These are phyloP conservation scores for Pleurotus sapidus DNA, from an alignment of 768 basidiomycete species.

Conservation along the genomic window DNA sequence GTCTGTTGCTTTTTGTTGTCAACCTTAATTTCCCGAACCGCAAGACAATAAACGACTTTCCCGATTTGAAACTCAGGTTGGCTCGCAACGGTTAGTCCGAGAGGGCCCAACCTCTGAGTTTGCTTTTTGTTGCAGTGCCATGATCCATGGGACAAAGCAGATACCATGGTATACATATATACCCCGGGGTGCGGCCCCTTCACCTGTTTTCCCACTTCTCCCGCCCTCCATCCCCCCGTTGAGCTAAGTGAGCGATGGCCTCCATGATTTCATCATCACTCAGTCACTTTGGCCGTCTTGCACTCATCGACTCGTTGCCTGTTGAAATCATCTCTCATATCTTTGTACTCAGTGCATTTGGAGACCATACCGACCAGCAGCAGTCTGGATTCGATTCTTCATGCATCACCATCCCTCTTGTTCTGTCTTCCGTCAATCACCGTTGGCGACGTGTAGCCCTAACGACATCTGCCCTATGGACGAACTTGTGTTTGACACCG, in stretches of 20 bases:
- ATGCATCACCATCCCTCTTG: constrained; percentile 41
- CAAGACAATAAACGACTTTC: constrained; percentile 8
- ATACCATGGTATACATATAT: constrained; percentile 2
- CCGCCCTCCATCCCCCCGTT: constrained; percentile 24
- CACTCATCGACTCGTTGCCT: constrained; percentile 44
- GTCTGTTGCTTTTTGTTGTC: constrained; percentile 7
- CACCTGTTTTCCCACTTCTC: constrained; percentile 32
- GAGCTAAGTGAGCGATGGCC: not conserved
- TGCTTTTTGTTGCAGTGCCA: constrained; percentile 4
- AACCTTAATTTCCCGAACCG: constrained; percentile 7
- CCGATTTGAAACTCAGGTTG: constrained; percentile 8
- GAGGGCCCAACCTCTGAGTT: not conserved
- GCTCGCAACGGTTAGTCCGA: constrained; percentile 8
- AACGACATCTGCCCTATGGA: constrained; percentile 51
- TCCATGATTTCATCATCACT: not conserved
- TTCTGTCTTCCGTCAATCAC: constrained; percentile 44
- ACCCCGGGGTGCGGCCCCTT: constrained; percentile 14
- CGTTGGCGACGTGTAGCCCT: constrained; percentile 53
- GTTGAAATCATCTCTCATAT: constrained; percentile 57
- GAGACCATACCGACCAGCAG: constrained; percentile 15
- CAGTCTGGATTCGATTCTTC: constrained; percentile 33
- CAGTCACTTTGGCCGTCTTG: not conserved
- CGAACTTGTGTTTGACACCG: constrained; percentile 47
- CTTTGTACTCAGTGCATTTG: constrained; percentile 45
- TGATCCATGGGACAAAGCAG: constrained; percentile 7